Conservation (phyloP, 2,329 filamentous ascomycete genomes). For the Apiospora marii region DNA sequence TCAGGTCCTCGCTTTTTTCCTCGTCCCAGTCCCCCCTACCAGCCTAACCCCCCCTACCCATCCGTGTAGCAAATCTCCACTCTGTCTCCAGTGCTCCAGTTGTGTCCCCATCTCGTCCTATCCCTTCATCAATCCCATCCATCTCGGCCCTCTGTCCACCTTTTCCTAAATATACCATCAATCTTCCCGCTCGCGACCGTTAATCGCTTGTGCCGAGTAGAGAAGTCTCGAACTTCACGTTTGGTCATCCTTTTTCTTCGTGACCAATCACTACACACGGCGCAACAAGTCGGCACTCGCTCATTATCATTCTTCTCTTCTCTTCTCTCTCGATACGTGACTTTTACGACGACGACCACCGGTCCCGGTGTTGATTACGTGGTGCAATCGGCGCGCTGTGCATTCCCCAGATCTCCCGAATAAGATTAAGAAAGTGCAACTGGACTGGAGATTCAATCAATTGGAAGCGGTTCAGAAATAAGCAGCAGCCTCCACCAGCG, state of each 20-base stretch:
- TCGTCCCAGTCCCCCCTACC: not conserved
- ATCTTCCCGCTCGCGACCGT: constrained; percentile 17
- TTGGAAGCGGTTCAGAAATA: not conserved
- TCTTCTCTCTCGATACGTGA: constrained; percentile 3
- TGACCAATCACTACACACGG: not conserved
- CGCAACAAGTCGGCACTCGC: constrained; percentile 18
- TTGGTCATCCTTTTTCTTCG: not conserved
- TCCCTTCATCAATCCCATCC: constrained; percentile 22
- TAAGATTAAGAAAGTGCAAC: not conserved
- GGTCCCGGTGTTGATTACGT: not conserved
- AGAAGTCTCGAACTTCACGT: constrained; percentile 20
- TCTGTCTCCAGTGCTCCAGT: constrained; percentile 17
- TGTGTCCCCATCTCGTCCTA: constrained; percentile 18
- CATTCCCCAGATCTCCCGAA: not conserved
- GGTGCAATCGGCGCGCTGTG: constrained; percentile 10
- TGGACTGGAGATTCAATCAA: not conserved
- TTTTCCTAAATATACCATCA: constrained; percentile 22
- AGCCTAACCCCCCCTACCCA: not conserved
- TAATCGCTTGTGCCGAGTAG: constrained; percentile 19
- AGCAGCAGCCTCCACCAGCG: constrained; percentile 2
- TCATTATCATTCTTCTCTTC: not conserved
- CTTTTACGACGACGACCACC: not conserved
- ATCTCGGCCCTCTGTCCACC: constrained; percentile 21
- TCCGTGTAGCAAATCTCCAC: constrained; percentile 15
- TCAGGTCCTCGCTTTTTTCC: not conserved